Percentiles rank a stretch among this genome's conserved stretches.
Evolutionary conservation across 1,284 basidiomycete species (phyloP).

Genomic region (Flammula alnicola): DNA sequence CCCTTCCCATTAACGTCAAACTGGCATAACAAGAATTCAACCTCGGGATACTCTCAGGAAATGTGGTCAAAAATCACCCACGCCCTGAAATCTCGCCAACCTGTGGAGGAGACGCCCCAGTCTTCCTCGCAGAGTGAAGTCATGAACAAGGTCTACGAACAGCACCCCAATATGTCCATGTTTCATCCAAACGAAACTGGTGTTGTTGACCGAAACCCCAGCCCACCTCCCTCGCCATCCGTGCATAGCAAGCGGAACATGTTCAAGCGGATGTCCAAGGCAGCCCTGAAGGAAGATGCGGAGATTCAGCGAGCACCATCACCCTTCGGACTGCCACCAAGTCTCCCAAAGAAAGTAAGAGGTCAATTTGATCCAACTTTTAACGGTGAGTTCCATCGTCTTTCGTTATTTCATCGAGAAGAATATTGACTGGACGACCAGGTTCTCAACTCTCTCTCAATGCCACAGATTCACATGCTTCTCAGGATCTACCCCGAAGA

Average conservation of each 20-base stretch:
- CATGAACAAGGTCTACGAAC: conserved; percentile 55
- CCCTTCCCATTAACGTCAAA: background rate
- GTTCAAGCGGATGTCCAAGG: conserved; percentile 48
- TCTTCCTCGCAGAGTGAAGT: conserved; percentile 45
- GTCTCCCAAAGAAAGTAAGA: conserved; percentile 60
- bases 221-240: conserved; percentile 54
- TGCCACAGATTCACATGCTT: conserved; percentile 36
- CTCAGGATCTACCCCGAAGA: conserved; percentile 26
- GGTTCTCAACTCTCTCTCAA: conserved; percentile 53
- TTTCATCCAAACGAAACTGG: conserved; percentile 48
- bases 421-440: conserved; percentile 21
- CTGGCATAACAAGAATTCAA: conserved; percentile 12
- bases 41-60: conserved; percentile 5
- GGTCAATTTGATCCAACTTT: conserved; percentile 46
- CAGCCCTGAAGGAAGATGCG: conserved; percentile 36
- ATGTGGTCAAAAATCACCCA: conserved; percentile 72
- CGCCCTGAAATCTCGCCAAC: conserved; percentile 51
- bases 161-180: conserved; percentile 62
- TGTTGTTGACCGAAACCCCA: conserved; percentile 39
- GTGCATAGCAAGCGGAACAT: conserved; percentile 41
- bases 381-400: conserved; percentile 37
- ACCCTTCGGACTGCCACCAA: conserved; percentile 43
- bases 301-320: conserved; percentile 37
- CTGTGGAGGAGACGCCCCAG: conserved; percentile 40
- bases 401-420: conserved; percentile 15